Evolutionary conservation across 768 basidiomycete species (phyloP).

Genomic region (Galerina sulciceps): DNA sequence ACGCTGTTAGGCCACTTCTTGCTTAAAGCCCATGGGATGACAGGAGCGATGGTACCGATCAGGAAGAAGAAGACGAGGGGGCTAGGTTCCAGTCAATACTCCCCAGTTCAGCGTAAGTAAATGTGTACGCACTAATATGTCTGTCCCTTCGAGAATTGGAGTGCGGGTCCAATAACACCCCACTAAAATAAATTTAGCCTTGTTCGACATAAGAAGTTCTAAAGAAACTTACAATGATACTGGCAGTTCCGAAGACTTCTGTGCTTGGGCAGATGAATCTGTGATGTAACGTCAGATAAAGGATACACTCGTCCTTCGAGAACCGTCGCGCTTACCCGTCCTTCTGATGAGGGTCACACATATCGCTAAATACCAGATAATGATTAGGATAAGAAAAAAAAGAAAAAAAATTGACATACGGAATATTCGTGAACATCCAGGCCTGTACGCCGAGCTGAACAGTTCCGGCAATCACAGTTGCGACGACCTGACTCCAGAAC

Average conservation of each 20-base stretch:
- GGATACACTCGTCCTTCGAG: not conserved
- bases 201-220: conserved; percentile 16
- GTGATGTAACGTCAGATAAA: not conserved
- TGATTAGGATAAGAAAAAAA: not conserved
- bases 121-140: conserved; percentile 53
- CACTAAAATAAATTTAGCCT: conserved; percentile 1
- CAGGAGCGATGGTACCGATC: conserved; percentile 62
- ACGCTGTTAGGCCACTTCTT: conserved; percentile 63
- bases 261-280: conserved; percentile 54
- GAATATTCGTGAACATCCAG: conserved; percentile 65
- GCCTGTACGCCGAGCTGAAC: conserved; percentile 69
- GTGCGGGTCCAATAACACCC: conserved; percentile 58
- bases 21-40: conserved; percentile 59
- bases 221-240: conserved; percentile 53
- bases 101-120: not conserved
- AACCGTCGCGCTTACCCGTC: conserved; percentile 32
- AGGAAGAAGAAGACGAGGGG: conserved; percentile 71
- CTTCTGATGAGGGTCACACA: conserved; percentile 49
- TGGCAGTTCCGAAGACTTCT: conserved; percentile 58
- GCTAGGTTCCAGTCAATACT: conserved; percentile 28
- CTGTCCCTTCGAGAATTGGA: conserved; percentile 57
- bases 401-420: conserved; percentile 10
- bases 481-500: conserved; percentile 60
- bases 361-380: conserved; percentile 33
- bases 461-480: conserved; percentile 61